These are phyloP conservation scores for Phytophthora pseudosyringae DNA, from an alignment of 352 stramenopile genomes.

Conservation along the genomic window DNA sequence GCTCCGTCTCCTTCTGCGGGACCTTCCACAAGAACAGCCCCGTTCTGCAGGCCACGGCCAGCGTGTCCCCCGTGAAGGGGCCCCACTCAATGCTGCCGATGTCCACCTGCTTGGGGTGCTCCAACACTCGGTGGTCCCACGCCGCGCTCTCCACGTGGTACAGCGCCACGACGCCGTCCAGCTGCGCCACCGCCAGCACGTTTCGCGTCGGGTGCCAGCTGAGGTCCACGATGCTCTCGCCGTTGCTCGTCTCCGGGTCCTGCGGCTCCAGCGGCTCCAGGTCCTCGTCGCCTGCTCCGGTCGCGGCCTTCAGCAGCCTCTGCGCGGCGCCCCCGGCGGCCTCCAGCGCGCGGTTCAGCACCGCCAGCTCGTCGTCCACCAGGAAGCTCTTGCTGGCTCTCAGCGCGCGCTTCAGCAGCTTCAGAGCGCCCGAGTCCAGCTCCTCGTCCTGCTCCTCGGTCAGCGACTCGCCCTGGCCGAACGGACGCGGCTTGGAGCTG, in stretches of 20 bases:
- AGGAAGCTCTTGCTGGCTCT: constrained; percentile 48
- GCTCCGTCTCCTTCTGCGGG: constrained; percentile 46
- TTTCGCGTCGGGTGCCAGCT: constrained; percentile 65
- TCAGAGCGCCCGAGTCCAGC: constrained; percentile 46
- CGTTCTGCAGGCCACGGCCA: constrained; percentile 70
- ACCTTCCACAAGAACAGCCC: constrained; percentile 81
- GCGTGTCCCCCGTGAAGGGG: constrained; percentile 57
- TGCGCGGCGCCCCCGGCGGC: constrained; percentile 17
- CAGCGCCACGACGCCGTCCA: constrained; percentile 69
- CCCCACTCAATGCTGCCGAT: constrained; percentile 72
- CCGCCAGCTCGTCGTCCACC: constrained; percentile 64
- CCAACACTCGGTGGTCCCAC: constrained; percentile 70
- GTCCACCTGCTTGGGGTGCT: constrained; percentile 61
- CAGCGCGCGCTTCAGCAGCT: constrained; percentile 45
- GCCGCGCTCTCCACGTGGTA: constrained; percentile 61
- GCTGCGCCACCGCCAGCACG: constrained; percentile 73
- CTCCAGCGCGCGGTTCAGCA: constrained; percentile 48
- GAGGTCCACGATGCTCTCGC: constrained; percentile 61
- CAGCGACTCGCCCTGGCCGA: constrained; percentile 64
- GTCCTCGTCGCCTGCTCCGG: constrained; percentile 36
- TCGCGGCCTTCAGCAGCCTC: constrained; percentile 37
- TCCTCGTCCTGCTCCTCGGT: constrained; percentile 55
- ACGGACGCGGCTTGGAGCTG: constrained; percentile 58
- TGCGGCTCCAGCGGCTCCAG: constrained; percentile 30
- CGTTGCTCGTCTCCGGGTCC: not conserved